Percentiles rank a stretch among this genome's conserved stretches.
phyloP scores from a whole-genome alignment of 2,329 filamentous ascomycete species.

The Arthrobotrys sinensis region DNA sequence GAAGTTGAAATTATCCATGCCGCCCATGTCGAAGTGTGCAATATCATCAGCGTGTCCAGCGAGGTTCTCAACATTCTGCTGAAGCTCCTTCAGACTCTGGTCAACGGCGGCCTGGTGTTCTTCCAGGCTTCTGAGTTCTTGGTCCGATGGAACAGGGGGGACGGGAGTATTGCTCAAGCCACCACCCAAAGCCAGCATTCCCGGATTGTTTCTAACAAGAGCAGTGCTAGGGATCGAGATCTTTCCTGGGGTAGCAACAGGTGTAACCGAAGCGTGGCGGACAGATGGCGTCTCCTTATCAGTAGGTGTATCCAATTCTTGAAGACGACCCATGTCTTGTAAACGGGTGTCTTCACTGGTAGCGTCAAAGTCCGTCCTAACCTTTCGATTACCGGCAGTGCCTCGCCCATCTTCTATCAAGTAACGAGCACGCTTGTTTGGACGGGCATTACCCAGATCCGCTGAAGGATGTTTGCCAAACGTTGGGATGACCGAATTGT shows the following conservation, averaged over 20 bases:
- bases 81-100: conserved; percentile 48
- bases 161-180: conserved; percentile 37
- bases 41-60: conserved; percentile 32
- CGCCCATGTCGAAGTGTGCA: conserved; percentile 33
- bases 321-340: conserved; percentile 49
- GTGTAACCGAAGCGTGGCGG: conserved; percentile 47
- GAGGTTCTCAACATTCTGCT: conserved; percentile 55
- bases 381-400: conserved; percentile 21
- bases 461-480: conserved; percentile 42
- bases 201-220: conserved; percentile 47
- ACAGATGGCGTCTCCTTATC: conserved; percentile 46
- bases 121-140: conserved; percentile 40
- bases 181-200: conserved; percentile 21
- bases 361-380: conserved; percentile 26
- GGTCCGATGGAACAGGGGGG: conserved; percentile 31
- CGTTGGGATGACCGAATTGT: conserved; percentile 47
- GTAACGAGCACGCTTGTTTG: conserved; percentile 47
- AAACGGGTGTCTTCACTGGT: conserved; percentile 30
- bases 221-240: conserved; percentile 27
- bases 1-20: conserved; percentile 45
- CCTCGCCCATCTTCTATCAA: conserved; percentile 56
- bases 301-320: conserved; percentile 54
- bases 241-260: conserved; percentile 37
- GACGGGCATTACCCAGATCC: conserved; percentile 51
- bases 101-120: conserved; percentile 46